Evolutionary conservation across 257 asterid species (phyloP).

Genomic region (Catharanthus roseus): DNA sequence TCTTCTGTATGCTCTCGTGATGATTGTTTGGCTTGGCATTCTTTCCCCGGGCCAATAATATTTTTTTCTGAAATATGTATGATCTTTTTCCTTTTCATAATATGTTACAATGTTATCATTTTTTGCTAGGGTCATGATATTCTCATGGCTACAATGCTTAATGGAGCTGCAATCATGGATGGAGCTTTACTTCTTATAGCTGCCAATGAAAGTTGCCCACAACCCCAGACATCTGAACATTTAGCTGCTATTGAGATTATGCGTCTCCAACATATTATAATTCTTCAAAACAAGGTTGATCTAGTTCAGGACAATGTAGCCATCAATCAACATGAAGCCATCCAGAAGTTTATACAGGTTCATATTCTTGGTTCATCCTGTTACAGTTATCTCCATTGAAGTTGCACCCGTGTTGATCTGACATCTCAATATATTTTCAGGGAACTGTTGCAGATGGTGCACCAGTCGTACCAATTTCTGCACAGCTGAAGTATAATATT

Average conservation of each 20-base stretch:
- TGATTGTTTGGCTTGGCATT: not conserved
- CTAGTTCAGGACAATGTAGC: conserved; percentile 98
- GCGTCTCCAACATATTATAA: conserved; percentile 89
- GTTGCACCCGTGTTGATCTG: not conserved
- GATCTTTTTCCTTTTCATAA: not conserved
- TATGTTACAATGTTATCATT: conserved; percentile 10
- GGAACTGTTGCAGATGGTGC: conserved; percentile 96
- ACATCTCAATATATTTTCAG: conserved; percentile 34
- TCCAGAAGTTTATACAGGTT: conserved; percentile 89
- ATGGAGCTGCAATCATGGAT: conserved; percentile 96
- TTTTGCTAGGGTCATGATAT: conserved; percentile 76
- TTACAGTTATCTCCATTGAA: not conserved
- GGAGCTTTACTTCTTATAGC: conserved; percentile 94
- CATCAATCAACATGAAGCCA: conserved; percentile 95
- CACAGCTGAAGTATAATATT: conserved; percentile 89
- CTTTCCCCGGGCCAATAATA: not conserved
- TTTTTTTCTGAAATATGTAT: not conserved
- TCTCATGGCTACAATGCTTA: conserved; percentile 99
- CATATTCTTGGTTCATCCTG: conserved; percentile 12
- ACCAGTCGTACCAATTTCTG: conserved; percentile 92
- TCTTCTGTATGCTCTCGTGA: not conserved
- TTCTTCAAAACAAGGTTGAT: conserved; percentile 96
- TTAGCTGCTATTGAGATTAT: conserved; percentile 94
- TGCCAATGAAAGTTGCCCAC: conserved; percentile 95
- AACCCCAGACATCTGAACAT: conserved; percentile 98